Evolutionary conservation across 768 basidiomycete species (phyloP).

Genomic region (Cytidiella melzeri): DNA sequence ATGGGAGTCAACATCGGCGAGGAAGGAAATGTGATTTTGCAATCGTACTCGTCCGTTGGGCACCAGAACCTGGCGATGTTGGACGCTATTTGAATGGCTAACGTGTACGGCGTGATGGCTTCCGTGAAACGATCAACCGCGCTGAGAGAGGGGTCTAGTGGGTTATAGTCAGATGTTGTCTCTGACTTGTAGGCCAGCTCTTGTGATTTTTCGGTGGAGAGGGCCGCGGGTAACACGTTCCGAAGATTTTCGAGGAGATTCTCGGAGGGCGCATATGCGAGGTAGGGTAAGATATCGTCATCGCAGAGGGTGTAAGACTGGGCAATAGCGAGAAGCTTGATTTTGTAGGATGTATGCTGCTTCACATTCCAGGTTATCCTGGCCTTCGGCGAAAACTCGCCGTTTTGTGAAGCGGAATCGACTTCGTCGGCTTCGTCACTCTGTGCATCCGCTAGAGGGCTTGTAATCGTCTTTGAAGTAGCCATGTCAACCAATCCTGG

Average conservation of each 20-base stretch:
- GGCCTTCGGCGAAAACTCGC: slow-evolving; percentile 1
- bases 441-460: slow-evolving; percentile 19
- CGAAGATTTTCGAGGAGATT: slow-evolving; percentile 37
- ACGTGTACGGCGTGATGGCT: slow-evolving; percentile 56
- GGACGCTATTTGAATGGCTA: slow-evolving; percentile 68
- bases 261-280: slow-evolving; percentile 52
- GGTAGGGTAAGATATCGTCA: slow-evolving; percentile 65
- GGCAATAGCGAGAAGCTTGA: slow-evolving; percentile 59
- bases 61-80: slow-evolving; percentile 61
- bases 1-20: slow-evolving; percentile 1
- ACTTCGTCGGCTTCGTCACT: background rate
- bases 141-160: slow-evolving; percentile 24
- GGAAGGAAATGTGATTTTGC: slow-evolving; percentile 35
- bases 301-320: slow-evolving; percentile 45
- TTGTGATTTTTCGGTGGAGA: slow-evolving; percentile 14
- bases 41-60: slow-evolving; percentile 69
- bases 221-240: slow-evolving; percentile 8
- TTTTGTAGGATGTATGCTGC: slow-evolving; percentile 59
- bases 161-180: slow-evolving; percentile 45
- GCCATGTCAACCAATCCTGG: slow-evolving; percentile 62
- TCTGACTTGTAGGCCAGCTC: slow-evolving; percentile 20
- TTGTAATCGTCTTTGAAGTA: slow-evolving; percentile 40
- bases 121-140: slow-evolving; percentile 34
- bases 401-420: background rate
- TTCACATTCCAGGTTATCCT: slow-evolving; percentile 48